phyloP scores from a whole-genome alignment of 352 stramenopile genomes.

The Aphanomyces invadans region DNA sequence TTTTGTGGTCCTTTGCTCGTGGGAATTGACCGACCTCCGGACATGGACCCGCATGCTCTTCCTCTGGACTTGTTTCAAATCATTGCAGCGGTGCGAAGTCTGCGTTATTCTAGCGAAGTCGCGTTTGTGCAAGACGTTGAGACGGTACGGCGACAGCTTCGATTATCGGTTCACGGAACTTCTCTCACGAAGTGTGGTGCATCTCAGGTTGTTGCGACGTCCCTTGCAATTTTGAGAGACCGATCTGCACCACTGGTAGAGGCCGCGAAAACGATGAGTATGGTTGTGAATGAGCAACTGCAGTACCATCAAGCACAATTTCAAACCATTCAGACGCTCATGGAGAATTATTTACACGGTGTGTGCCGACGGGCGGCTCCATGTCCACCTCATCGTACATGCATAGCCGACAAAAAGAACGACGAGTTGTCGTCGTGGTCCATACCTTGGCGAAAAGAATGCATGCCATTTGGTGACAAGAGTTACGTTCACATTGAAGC shows the following conservation, averaged over 20 bases:
- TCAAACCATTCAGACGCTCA: neutral
- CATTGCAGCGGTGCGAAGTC: conserved; percentile 55
- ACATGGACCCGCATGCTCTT: neutral
- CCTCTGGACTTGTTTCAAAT: conserved; percentile 64
- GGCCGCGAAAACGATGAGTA: conserved; percentile 56
- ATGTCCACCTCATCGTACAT: neutral
- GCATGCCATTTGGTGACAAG: conserved; percentile 54
- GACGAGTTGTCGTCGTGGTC: conserved; percentile 25
- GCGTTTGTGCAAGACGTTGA: conserved; percentile 55
- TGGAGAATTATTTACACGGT: neutral
- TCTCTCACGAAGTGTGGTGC: too few species aligned
- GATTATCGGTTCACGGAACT: too few species aligned
- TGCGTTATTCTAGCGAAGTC: conserved; percentile 58
- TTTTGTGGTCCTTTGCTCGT: conserved; percentile 70
- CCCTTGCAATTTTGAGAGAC: conserved; percentile 48
- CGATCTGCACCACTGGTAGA: conserved; percentile 57
- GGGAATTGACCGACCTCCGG: conserved; percentile 38
- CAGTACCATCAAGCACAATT: conserved; percentile 58
- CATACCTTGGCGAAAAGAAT: conserved; percentile 71
- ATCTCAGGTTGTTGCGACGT: conserved; percentile 54
- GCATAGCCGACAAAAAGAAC: neutral
- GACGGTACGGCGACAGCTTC: neutral
- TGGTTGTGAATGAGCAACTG: conserved; percentile 73
- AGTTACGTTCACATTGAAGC: conserved; percentile 54
- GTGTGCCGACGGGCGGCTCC: neutral